phyloP scores from a whole-genome alignment of 371 early-diverging fungal species.

The Saksenaea vasiformis region DNA sequence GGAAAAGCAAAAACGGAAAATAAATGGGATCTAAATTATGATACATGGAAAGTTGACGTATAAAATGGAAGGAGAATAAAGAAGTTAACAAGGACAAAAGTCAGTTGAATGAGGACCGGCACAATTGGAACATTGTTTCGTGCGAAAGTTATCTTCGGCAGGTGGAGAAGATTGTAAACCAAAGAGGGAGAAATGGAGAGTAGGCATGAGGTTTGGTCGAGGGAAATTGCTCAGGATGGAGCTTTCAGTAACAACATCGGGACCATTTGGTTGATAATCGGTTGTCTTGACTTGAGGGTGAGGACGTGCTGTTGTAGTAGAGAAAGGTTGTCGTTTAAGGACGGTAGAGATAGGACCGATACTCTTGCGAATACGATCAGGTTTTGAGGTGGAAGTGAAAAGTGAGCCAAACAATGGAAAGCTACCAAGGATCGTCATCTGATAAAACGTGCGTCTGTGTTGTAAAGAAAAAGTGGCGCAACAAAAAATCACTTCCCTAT shows the following conservation, averaged over 20 bases:
- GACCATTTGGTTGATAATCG: neutral
- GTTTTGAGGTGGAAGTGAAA: conserved; percentile 29
- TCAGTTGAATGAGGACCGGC: conserved; percentile 53
- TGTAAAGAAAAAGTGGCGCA: conserved; percentile 2
- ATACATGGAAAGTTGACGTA: neutral
- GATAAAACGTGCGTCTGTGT: conserved; percentile 2
- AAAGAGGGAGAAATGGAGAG: conserved; percentile 44
- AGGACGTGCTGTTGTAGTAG: neutral
- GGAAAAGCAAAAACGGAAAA: neutral
- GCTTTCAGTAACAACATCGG: conserved; percentile 38
- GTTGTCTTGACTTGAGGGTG: conserved; percentile 6
- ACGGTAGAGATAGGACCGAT: conserved; percentile 40
- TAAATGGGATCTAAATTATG: neutral
- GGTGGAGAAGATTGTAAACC: conserved; percentile 29
- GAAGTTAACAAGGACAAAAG: conserved; percentile 48
- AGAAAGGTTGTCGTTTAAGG: conserved; percentile 26
- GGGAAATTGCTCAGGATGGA: conserved; percentile 43
- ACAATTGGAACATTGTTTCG: conserved; percentile 41
- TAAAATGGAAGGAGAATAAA: neutral
- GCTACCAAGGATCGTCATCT: conserved; percentile 29
- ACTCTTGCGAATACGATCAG: conserved; percentile 39
- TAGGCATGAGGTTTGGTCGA: conserved; percentile 52
- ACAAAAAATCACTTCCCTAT: neutral
- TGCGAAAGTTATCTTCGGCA: conserved; percentile 15
- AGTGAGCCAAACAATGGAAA: conserved; percentile 32